Conservation (phyloP, 2,329 filamentous ascomycete species). For the Apiospora koreana region DNA sequence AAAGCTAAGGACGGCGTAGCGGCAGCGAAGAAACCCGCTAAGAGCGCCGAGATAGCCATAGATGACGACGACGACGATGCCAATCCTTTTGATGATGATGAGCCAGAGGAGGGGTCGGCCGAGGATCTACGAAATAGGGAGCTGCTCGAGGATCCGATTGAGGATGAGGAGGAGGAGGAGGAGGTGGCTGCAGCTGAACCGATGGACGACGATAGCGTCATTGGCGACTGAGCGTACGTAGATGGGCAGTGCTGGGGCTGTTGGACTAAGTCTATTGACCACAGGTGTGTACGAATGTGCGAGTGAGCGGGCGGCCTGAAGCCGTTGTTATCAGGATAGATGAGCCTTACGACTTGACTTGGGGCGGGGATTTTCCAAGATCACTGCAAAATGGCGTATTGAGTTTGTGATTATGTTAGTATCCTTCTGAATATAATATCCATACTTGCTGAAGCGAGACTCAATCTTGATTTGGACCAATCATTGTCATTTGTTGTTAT, state of each 20-base stretch:
- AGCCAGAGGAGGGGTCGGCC: conserved; percentile 58
- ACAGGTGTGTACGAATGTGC: not conserved
- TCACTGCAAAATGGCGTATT: conserved; percentile 5
- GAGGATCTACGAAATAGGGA: conserved; percentile 59
- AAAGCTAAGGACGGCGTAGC: conserved; percentile 45
- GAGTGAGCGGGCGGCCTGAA: not conserved
- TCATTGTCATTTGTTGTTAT: not conserved
- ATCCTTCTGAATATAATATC: conserved; percentile 11
- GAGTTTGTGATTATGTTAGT: not conserved
- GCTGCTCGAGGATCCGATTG: conserved; percentile 50
- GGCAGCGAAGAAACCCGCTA: conserved; percentile 37
- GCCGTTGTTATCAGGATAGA: conserved; percentile 5
- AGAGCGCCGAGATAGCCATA: conserved; percentile 48
- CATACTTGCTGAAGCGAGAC: not conserved
- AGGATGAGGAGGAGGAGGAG: conserved; percentile 42
- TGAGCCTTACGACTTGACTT: conserved; percentile 8
- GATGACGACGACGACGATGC: conserved; percentile 44
- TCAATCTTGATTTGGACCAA: not conserved
- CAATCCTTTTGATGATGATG: conserved; percentile 47
- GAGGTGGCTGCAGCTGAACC: conserved; percentile 31
- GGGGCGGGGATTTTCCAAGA: conserved; percentile 2
- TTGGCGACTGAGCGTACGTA: conserved; percentile 13
- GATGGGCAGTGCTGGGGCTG: not conserved
- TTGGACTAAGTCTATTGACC: not conserved
- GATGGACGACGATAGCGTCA: conserved; percentile 30